Evolutionary conservation across 768 basidiomycete genomes (phyloP), one percentile per base, ranked within the genome.

Genomic region (Tulasnella sp.): DNA sequence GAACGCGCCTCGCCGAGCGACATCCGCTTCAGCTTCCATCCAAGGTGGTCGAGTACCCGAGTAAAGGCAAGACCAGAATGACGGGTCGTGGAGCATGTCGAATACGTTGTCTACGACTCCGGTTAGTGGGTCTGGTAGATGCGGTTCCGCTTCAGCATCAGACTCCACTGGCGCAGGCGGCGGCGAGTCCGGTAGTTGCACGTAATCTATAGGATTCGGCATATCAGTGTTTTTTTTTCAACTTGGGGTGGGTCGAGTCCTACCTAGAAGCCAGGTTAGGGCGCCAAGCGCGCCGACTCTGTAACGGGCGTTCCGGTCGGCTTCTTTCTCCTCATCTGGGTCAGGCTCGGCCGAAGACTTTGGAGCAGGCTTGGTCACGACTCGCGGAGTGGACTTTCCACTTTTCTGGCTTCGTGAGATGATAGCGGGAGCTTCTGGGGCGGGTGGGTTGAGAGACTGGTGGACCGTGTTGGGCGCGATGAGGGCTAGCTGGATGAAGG

Each of bases 221-320:
- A 16, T 5, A 1, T 18, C 11, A 22, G 48, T 50, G 4, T 50
- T 18, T 16, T 6, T 5, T 50, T 5, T 12, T 50, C 16, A 50
- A 50, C 73, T 1, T 75, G 28, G 7, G 7, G 20, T 0, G 7
- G 7, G 34, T 37, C n/a, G 41, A 37, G 24, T 50, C 90, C 75
- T 85, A 93, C 92, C 90, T 77, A 94, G 76, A 4, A 93, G 84
- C 90, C 91, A 93, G 81, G 87, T 87, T 16, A 93, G 82, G 9
- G 90, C 90, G 18, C 93, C 93, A n/a, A 96, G 87, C 3, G 90
- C 93, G 42, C 91, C 90, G 18, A 93, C 89, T 28, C 95, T 88
- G 75, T 96, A 82, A 76, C 95, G 88, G 11, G 93, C 94, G 73
- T 88, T 89, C 72, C 93, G 86, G 83, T 96, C 95, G n/a, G 85